Conservation (phyloP, 352 stramenopile genomes). For the Blastocystis sp. region DNA sequence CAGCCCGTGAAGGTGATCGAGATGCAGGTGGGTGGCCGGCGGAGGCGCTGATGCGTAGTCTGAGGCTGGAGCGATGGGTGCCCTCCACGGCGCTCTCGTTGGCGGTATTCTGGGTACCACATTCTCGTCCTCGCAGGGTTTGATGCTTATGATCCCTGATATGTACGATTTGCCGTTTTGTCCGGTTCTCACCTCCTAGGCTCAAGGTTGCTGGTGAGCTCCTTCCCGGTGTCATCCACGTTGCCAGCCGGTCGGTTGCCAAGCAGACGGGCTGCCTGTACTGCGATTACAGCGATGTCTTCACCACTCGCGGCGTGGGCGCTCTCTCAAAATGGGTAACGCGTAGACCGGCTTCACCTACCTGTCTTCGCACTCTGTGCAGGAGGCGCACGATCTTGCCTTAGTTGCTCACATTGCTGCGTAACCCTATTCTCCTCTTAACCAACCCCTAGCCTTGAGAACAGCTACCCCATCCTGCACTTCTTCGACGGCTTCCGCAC, state of each 20-base stretch:
- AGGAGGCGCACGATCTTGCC: constrained; percentile 80
- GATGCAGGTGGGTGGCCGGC: constrained; percentile 73
- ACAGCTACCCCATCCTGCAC: constrained; percentile 78
- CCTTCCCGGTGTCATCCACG: constrained; percentile 79
- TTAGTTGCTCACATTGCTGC: constrained; percentile 79
- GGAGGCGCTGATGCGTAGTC: constrained; percentile 23
- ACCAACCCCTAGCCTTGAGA: constrained; percentile 51
- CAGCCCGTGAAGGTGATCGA: constrained; percentile 76
- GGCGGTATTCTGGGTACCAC: constrained; percentile 75
- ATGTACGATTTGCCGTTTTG: constrained; percentile 75
- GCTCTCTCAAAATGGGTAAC: constrained; percentile 76
- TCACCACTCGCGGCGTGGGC: constrained; percentile 76
- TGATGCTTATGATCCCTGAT: constrained; percentile 79
- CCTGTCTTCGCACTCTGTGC: constrained; percentile 77
- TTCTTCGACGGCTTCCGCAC: constrained; percentile 80
- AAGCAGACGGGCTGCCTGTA: constrained; percentile 76
- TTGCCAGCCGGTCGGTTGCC: constrained; percentile 78
- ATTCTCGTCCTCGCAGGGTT: constrained; percentile 78
- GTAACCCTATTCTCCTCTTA: background rate
- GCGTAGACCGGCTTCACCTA: constrained; percentile 78
- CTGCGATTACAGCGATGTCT: constrained; percentile 85
- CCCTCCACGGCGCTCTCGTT: constrained; percentile 77
- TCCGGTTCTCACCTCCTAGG: constrained; percentile 42
- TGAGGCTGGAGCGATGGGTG: constrained; percentile 74
- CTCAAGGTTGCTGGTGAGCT: constrained; percentile 72